phyloP scores from a whole-genome alignment of 1,139 yeast genomes.

The Tardiomyces depauwii region DNA sequence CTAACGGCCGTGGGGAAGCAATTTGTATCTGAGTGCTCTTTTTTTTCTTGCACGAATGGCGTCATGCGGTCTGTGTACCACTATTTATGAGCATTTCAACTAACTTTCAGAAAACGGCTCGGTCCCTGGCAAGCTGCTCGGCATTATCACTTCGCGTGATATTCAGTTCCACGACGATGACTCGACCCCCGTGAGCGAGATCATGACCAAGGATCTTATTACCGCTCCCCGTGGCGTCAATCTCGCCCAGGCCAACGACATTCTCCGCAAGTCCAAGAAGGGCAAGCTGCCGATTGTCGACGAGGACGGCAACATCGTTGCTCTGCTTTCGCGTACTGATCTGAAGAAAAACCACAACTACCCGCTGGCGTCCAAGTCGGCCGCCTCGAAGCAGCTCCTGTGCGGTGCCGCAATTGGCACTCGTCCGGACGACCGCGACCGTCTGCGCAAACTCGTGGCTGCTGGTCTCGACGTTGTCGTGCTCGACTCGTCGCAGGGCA shows the following conservation, averaged over 20 bases:
- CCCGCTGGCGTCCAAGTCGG: slow-evolving; percentile 93
- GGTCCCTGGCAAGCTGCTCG: slow-evolving; percentile 81
- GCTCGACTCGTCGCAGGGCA: slow-evolving; percentile 94
- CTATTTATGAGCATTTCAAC: background rate
- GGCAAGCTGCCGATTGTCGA: slow-evolving; percentile 96
- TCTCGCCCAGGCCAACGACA: slow-evolving; percentile 77
- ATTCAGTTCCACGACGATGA: slow-evolving; percentile 85
- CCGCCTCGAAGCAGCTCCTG: slow-evolving; percentile 84
- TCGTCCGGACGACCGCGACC: slow-evolving; percentile 73
- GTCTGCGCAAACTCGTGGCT: slow-evolving; percentile 74
- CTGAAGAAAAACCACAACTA: slow-evolving; percentile 89
- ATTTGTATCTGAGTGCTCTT: slow-evolving; percentile 22
- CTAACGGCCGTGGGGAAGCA: slow-evolving; percentile 94
- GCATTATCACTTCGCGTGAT: slow-evolving; percentile 95
- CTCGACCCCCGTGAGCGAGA: slow-evolving; percentile 48
- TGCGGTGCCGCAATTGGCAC: slow-evolving; percentile 99
- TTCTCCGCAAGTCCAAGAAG: slow-evolving; percentile 86
- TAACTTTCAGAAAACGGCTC: slow-evolving; percentile 58
- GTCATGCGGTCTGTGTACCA: slow-evolving; percentile 3
- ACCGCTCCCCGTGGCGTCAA: slow-evolving; percentile 72
- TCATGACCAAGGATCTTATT: slow-evolving; percentile 79
- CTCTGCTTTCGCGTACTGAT: slow-evolving; percentile 91
- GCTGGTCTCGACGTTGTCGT: slow-evolving; percentile 98
- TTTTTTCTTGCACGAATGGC: slow-evolving; percentile 1
- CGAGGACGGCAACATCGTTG: slow-evolving; percentile 58